phyloP scores from a whole-genome alignment of 345 rosid genomes.

The Salix suchowensis region DNA sequence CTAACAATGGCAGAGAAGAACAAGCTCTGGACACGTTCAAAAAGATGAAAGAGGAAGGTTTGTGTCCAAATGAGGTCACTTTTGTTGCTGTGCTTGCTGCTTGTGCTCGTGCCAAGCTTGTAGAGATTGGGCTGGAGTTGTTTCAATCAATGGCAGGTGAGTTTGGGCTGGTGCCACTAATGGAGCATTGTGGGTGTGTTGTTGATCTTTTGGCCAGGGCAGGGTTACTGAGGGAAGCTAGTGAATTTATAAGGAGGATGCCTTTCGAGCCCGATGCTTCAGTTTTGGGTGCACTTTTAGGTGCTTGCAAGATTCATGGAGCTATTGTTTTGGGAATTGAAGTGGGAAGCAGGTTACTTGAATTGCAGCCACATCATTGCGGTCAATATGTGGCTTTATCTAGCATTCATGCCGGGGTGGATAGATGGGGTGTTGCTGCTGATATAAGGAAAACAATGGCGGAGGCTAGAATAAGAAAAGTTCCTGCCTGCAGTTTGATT shows the following conservation, averaged over 20 bases:
- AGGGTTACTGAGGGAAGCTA: too few species aligned
- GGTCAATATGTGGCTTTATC: too few species aligned
- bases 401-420: slow-evolving; percentile 37
- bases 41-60: slow-evolving; percentile 39
- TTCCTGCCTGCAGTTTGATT: too few species aligned
- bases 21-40: slow-evolving; percentile 55
- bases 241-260: too few species aligned
- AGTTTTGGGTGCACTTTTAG: too few species aligned
- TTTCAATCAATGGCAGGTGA: slow-evolving; percentile 35
- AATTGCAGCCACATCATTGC: slow-evolving; percentile 34
- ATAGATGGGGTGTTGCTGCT: slow-evolving; percentile 56
- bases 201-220: too few species aligned
- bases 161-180: slow-evolving; percentile 42
- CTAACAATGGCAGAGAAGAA: slow-evolving; percentile 46
- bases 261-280: too few species aligned
- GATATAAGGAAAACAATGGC: slow-evolving; percentile 29
- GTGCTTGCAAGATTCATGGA: too few species aligned
- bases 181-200: slow-evolving; percentile 1
- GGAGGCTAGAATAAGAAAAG: too few species aligned
- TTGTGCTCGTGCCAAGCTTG: slow-evolving; percentile 53
- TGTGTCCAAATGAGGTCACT: slow-evolving; percentile 60
- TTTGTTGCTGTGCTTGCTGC: slow-evolving; percentile 57
- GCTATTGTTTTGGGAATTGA: not conserved
- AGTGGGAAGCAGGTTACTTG: slow-evolving; percentile 45
- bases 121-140: slow-evolving; percentile 45